Conservation (phyloP, 108 stramenopile species). For the Skeletonema tropicum region DNA sequence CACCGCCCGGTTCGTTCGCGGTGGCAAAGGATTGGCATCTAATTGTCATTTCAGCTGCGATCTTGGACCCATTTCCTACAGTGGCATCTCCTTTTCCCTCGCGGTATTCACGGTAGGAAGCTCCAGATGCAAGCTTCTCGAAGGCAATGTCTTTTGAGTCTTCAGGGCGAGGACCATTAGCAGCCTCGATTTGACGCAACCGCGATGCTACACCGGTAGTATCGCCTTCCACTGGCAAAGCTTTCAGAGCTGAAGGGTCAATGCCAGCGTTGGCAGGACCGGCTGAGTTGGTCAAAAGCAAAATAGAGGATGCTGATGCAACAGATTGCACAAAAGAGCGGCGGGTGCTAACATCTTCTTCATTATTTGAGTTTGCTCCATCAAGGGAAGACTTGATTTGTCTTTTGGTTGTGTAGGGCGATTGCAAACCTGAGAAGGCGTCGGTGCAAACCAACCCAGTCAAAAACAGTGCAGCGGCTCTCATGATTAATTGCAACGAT, state of each 20-base stretch:
- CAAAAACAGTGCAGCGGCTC: not conserved
- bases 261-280: slow-evolving; percentile 60
- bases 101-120: slow-evolving; percentile 67
- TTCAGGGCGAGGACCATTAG: slow-evolving; percentile 60
- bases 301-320: slow-evolving; percentile 8
- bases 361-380: not conserved
- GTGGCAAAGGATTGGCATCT: slow-evolving; percentile 75
- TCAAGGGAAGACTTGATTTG: not conserved
- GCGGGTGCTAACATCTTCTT: not conserved
- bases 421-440: not conserved
- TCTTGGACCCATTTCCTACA: slow-evolving; percentile 61
- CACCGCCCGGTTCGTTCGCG: slow-evolving; percentile 72
- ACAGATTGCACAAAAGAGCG: slow-evolving; percentile 11
- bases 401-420: not conserved
- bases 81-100: slow-evolving; percentile 65
- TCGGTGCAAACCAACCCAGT: not conserved
- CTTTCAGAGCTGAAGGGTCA: slow-evolving; percentile 59
- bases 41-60: slow-evolving; percentile 81
- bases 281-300: slow-evolving; percentile 2
- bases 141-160: slow-evolving; percentile 62
- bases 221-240: slow-evolving; percentile 64
- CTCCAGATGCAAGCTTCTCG: slow-evolving; percentile 60
- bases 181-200: slow-evolving; percentile 58
- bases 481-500: not conserved
- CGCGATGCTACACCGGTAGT: slow-evolving; percentile 54